These are phyloP conservation scores for Candida pseudoglaebosa DNA, from an alignment of 805 yeast genomes.

Conservation along the genomic window DNA sequence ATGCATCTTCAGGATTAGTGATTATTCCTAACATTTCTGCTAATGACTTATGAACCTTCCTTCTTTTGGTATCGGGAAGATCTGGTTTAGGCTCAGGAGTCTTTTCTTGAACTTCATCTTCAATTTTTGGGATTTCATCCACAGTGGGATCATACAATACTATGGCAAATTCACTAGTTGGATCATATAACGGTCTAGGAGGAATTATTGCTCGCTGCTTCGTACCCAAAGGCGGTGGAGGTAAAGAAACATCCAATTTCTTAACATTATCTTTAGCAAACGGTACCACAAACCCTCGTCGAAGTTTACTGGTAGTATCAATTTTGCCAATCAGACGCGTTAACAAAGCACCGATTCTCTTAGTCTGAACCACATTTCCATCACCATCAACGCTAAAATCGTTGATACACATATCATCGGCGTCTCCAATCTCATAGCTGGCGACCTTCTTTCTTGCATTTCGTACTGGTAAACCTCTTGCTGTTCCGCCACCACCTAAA, in stretches of 20 bases:
- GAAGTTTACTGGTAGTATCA: slow-evolving; percentile 30
- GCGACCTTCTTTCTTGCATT: slow-evolving; percentile 27
- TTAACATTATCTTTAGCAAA: slow-evolving; percentile 37
- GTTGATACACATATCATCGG: slow-evolving; percentile 13
- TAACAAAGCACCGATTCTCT: slow-evolving; percentile 54
- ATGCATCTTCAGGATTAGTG: slow-evolving; percentile 44
- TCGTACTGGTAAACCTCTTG: slow-evolving; percentile 18
- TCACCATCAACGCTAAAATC: slow-evolving; percentile 31
- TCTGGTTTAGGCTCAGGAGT: slow-evolving; percentile 12
- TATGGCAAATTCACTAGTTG: slow-evolving; percentile 87
- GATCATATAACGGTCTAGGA: slow-evolving; percentile 95
- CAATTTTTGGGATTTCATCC: slow-evolving; percentile 45
- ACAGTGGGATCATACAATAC: slow-evolving; percentile 94
- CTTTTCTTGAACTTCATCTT: slow-evolving; percentile 15
- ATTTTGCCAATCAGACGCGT: slow-evolving; percentile 49
- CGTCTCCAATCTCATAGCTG: slow-evolving; percentile 29
- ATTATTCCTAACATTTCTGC: slow-evolving; percentile 78
- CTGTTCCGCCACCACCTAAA: slow-evolving; percentile 10
- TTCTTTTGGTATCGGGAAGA: slow-evolving; percentile 25
- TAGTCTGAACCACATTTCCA: slow-evolving; percentile 25
- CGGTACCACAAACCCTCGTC: slow-evolving; percentile 56
- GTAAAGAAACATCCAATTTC: slow-evolving; percentile 32
- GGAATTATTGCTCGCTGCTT: slow-evolving; percentile 62
- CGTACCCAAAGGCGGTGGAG: slow-evolving; percentile 86
- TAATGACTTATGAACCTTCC: slow-evolving; percentile 58